These are phyloP conservation scores for Pseudonitzschia multistriata DNA, from an alignment of 108 stramenopile species.

Conservation along the genomic window DNA sequence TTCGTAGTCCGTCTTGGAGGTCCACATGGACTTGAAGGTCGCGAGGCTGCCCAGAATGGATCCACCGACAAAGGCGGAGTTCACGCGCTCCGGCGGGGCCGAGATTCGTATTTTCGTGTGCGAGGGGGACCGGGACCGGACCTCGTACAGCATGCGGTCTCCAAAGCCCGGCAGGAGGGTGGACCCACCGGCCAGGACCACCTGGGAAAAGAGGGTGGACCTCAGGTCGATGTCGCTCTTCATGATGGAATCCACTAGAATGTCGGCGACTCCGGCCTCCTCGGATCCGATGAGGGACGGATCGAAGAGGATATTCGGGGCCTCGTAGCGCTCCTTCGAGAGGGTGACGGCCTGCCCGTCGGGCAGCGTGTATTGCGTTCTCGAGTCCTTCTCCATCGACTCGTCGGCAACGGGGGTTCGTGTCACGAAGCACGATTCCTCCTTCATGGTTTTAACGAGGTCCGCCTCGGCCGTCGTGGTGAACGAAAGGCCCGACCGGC, in stretches of 20 bases:
- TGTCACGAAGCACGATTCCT: slow-evolving; percentile 87
- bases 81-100: slow-evolving; percentile 87
- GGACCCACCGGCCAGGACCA: slow-evolving; percentile 95
- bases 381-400: slow-evolving; percentile 50
- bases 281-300: slow-evolving; percentile 92
- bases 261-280: slow-evolving; percentile 84
- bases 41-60: slow-evolving; percentile 96
- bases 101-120: slow-evolving; percentile 89
- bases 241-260: slow-evolving; percentile 82
- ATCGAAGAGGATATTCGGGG: slow-evolving; percentile 93
- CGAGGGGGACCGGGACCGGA: slow-evolving; percentile 77
- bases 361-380: slow-evolving; percentile 84
- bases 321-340: slow-evolving; percentile 86
- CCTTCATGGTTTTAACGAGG: slow-evolving; percentile 91
- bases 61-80: slow-evolving; percentile 94
- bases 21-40: slow-evolving; percentile 98
- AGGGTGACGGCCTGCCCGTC: slow-evolving; percentile 85
- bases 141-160: slow-evolving; percentile 91
- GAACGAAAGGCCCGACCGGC: slow-evolving; percentile 83
- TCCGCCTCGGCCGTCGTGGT: slow-evolving; percentile 92
- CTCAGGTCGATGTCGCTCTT: slow-evolving; percentile 92
- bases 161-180: slow-evolving; percentile 92
- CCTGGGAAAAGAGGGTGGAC: slow-evolving; percentile 89
- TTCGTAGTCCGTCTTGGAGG: slow-evolving; percentile 88
- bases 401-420: slow-evolving; percentile 43